A percentile compares a stretch with the other conserved stretches of the same genome.
Conservation (phyloP, 208 protist species). For the Crithidia fasciculata region DNA sequence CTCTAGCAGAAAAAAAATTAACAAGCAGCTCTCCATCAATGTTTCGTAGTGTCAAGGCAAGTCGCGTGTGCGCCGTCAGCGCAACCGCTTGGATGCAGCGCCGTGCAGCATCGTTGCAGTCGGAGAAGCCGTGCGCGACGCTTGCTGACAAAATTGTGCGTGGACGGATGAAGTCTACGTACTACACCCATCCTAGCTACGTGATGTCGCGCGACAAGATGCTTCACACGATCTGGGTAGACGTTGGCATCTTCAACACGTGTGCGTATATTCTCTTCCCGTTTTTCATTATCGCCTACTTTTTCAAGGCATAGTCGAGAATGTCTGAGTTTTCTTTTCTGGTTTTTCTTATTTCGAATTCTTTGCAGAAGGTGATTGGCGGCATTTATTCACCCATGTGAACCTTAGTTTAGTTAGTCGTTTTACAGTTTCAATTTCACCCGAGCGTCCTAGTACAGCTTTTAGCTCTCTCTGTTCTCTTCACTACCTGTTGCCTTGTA, state of each 20-base stretch:
- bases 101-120: slow-evolving; percentile 63
- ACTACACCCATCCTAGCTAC: slow-evolving; percentile 89
- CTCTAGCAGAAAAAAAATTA: too few species aligned
- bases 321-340: not conserved
- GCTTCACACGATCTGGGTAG: slow-evolving; percentile 90
- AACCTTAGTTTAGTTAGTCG: slow-evolving; percentile 20
- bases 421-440: slow-evolving; percentile 15
- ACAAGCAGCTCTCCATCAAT: slow-evolving; percentile 14
- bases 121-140: slow-evolving; percentile 85
- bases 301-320: slow-evolving; percentile 81
- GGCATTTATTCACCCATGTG: slow-evolving; percentile 8
- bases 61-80: slow-evolving; percentile 13
- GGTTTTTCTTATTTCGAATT: not conserved
- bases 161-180: slow-evolving; percentile 48
- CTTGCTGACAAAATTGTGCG: slow-evolving; percentile 90
- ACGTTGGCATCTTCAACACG: slow-evolving; percentile 77
- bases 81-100: slow-evolving; percentile 38
- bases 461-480: slow-evolving; percentile 22
- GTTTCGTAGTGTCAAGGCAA: slow-evolving; percentile 38
- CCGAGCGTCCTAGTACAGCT: slow-evolving; percentile 7
- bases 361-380: slow-evolving; percentile 5
- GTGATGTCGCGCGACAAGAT: slow-evolving; percentile 92
- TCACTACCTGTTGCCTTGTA: not conserved
- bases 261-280: slow-evolving; percentile 73
- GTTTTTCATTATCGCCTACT: slow-evolving; percentile 85